Evolutionary conservation across 768 basidiomycete genomes (phyloP), one percentile per base, ranked within the genome.

Genomic region (Pisolithus marmoratus): DNA sequence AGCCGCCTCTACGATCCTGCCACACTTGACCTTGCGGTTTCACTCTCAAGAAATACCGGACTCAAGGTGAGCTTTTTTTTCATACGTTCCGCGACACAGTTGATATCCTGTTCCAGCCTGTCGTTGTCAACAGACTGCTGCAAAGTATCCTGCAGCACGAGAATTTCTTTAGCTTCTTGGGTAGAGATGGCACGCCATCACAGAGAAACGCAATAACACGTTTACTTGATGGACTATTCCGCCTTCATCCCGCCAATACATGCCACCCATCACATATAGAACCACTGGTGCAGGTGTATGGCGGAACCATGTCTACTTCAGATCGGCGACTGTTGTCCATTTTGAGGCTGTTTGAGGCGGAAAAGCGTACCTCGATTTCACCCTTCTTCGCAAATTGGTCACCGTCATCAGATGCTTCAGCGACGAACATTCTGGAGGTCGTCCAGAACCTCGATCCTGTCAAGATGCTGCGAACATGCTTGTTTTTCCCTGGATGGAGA

Each of bases 251-350:
- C 0, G 68, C 74, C 12, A 91, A 91, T 59, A 87, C 92, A 2
- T 94, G 90, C 60, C 94, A 95, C 63, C 77, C 84, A 9, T 85
- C 81, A 3, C 90, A 94, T 57, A 70, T 94, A 41, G 84, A 89
- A 43, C 90, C 90, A 1, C 73, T 98, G 34, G 67, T 88, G 41
- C 71, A 70, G 19, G 70, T 93, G 1, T 97, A 97, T 63, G 69
- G 78, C 8, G 94, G 87, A 1, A 87, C 87, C 0, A 64, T 88
- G n/a, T 79, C 82, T 0, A 46, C 55, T 1, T 57, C 85, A 2
- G 94, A 97, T 63, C 74, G 77, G 24, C 70, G 72, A 26, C 72
- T 97, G 2, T 70, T 96, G 5, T 78, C 81, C 1, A 78, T 96
- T 49, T 86, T 94, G 72, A 79, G 79, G 34, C 71, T 93, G 0